phyloP scores from a whole-genome alignment of 2,329 filamentous ascomycete genomes.

The Colletotrichum brevisporum region DNA sequence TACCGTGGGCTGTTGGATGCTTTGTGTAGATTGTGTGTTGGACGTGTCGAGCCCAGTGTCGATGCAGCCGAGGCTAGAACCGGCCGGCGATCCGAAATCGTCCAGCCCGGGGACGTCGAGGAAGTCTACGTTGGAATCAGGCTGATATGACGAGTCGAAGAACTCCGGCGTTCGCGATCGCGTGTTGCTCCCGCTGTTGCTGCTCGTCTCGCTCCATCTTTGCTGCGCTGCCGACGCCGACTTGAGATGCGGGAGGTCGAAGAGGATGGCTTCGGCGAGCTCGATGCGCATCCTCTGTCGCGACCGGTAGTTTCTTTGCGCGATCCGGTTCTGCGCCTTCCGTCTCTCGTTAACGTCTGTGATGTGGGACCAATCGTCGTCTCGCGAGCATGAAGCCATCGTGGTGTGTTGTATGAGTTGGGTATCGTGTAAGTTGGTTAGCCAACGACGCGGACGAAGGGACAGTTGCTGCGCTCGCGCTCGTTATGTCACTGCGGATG shows the following conservation, averaged over 20 bases:
- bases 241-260: constrained; percentile 15
- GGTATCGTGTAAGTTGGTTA: not conserved
- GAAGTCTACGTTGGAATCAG: constrained; percentile 1
- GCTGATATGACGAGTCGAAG: constrained; percentile 8
- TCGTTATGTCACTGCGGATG: not conserved
- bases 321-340: constrained; percentile 27
- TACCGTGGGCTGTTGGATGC: not conserved
- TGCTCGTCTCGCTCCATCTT: constrained; percentile 9
- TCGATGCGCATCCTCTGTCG: constrained; percentile 23
- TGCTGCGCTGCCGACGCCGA: constrained; percentile 12
- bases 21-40: not conserved
- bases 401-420: not conserved
- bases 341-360: constrained; percentile 43
- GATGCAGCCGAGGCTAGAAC: constrained; percentile 5
- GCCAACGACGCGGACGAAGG: not conserved
- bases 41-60: constrained; percentile 5
- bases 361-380: constrained; percentile 52
- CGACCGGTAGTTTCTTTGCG: constrained; percentile 30
- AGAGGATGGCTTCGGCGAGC: constrained; percentile 17
- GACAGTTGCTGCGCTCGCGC: not conserved
- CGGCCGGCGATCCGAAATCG: constrained; percentile 6
- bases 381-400: constrained; percentile 9
- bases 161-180: constrained; percentile 6
- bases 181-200: constrained; percentile 16
- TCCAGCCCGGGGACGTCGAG: constrained; percentile 13